Percentiles rank a stretch among this genome's conserved stretches.
Evolutionary conservation across 73 alveolate genomes (phyloP).

Genomic region (Tetrahymena elliotti): DNA sequence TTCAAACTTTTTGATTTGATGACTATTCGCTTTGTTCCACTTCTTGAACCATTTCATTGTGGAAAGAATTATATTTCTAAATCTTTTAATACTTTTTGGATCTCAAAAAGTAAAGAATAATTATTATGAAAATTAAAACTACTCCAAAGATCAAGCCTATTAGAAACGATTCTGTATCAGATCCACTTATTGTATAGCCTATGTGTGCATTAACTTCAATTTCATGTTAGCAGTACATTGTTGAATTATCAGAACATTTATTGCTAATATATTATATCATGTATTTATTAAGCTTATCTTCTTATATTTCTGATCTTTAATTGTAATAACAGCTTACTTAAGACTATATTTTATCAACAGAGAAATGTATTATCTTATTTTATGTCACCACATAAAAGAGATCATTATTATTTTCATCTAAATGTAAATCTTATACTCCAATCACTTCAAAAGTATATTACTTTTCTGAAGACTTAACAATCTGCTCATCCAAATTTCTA

Average conservation of each 20-base stretch:
- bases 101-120: background rate
- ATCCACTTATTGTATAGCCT: background rate
- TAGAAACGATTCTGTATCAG: background rate
- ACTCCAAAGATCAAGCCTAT: background rate
- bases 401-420: background rate
- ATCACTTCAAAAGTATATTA: background rate
- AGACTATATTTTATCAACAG: background rate
- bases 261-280: background rate
- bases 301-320: background rate
- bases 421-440: background rate
- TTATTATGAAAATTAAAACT: background rate
- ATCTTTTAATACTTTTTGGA: background rate
- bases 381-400: background rate
- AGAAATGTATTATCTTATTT: background rate
- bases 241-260: background rate
- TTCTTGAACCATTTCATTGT: background rate
- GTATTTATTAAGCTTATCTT: background rate
- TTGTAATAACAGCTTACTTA: background rate
- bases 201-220: background rate
- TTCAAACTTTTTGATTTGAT: background rate
- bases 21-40: background rate
- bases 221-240: background rate
- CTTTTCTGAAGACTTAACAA: background rate
- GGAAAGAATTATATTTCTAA: background rate
- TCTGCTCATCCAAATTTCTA: background rate